Percentiles rank a stretch among this genome's conserved stretches.
Evolutionary conservation across 192 early-diverging fungal genomes (phyloP).

Genomic region (Anaeromyces robustus): DNA sequence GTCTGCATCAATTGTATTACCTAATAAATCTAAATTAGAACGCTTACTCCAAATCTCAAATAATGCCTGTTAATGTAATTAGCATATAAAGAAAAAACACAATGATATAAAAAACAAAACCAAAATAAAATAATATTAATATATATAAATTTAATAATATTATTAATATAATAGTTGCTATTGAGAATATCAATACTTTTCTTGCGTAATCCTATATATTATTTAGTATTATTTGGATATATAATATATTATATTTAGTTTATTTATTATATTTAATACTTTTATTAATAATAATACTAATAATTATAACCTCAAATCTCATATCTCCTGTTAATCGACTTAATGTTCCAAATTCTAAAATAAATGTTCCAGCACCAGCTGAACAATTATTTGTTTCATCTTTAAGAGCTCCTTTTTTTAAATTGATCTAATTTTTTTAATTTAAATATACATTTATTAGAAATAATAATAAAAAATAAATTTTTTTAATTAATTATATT

Average conservation of each 20-base stretch:
- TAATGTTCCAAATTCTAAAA: conserved; percentile 84
- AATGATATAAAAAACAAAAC: conserved; percentile 16
- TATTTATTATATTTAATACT: background rate
- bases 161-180: too few species aligned
- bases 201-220: conserved; percentile 7
- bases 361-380: conserved; percentile 74
- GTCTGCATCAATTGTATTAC: conserved; percentile 51
- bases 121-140: too few species aligned
- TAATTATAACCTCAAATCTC: conserved; percentile 68
- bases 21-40: conserved; percentile 60
- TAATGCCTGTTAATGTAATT: conserved; percentile 48
- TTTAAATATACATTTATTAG: too few species aligned
- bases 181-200: too few species aligned
- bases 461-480: too few species aligned
- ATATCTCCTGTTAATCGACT: conserved; percentile 67
- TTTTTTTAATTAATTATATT: too few species aligned
- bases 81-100: too few species aligned
- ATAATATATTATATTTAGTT: background rate
- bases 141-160: too few species aligned
- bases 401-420: conserved; percentile 50
- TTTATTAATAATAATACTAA: too few species aligned
- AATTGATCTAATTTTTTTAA: too few species aligned
- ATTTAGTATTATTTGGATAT: background rate
- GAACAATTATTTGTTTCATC: conserved; percentile 61
- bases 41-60: conserved; percentile 59